These are phyloP conservation scores for Paracorniculantispora psalliotae DNA, from an alignment of 2,329 filamentous ascomycete species.

Conservation along the genomic window DNA sequence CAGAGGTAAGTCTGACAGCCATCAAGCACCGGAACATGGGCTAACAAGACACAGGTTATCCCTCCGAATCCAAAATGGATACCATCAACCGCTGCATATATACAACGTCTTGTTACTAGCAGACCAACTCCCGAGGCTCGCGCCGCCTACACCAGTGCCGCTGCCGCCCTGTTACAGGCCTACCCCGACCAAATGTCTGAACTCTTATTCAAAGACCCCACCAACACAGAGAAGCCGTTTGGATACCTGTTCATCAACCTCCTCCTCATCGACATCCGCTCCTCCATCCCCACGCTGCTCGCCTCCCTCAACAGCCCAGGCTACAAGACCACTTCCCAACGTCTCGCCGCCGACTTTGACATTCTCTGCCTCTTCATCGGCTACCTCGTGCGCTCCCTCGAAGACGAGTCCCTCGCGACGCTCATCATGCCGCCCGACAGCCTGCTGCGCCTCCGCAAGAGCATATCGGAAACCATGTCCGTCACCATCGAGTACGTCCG, in stretches of 20 bases:
- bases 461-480: slow-evolving; percentile 59
- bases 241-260: slow-evolving; percentile 60
- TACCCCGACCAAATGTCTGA: slow-evolving; percentile 44
- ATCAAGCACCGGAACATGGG: background rate
- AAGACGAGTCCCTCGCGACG: slow-evolving; percentile 37
- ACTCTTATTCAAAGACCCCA: slow-evolving; percentile 48
- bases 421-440: slow-evolving; percentile 52
- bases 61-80: slow-evolving; percentile 52
- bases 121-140: slow-evolving; percentile 52
- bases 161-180: slow-evolving; percentile 51
- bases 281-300: slow-evolving; percentile 56
- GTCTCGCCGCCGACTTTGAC: slow-evolving; percentile 58
- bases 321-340: slow-evolving; percentile 46
- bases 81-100: slow-evolving; percentile 37
- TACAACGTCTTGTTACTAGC: slow-evolving; percentile 49
- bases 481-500: slow-evolving; percentile 60
- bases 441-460: slow-evolving; percentile 55
- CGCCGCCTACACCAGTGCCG: slow-evolving; percentile 54
- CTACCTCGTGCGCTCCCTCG: slow-evolving; percentile 49
- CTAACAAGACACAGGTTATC: slow-evolving; percentile 35
- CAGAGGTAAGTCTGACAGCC: slow-evolving; percentile 36
- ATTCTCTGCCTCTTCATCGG: slow-evolving; percentile 57
- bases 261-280: slow-evolving; percentile 61
- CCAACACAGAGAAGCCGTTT: slow-evolving; percentile 45
- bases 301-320: slow-evolving; percentile 50